Conservation (phyloP, 495 filamentous ascomycete species). For the Aspergillus avenaceus region DNA sequence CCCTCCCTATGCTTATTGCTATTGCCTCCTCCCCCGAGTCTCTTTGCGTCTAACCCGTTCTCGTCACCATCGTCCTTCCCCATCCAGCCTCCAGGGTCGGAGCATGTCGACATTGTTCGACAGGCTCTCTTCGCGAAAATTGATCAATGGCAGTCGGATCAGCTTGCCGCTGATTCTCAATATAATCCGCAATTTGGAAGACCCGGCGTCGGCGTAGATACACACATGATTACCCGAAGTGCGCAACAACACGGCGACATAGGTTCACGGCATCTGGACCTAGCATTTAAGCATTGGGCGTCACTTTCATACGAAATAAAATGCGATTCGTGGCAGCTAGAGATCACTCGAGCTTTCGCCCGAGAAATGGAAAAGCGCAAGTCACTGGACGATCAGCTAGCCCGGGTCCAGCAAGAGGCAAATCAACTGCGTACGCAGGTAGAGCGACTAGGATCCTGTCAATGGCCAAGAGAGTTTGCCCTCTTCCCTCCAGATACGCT, state of each 20-base stretch:
- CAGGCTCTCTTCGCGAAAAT: constrained; percentile 62
- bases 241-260: constrained; percentile 57
- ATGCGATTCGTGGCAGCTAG: constrained; percentile 70
- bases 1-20: constrained; percentile 76
- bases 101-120: constrained; percentile 67
- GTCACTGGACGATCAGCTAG: constrained; percentile 56
- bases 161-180: constrained; percentile 28
- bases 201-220: constrained; percentile 24
- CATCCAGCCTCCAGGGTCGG: constrained; percentile 61
- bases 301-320: constrained; percentile 50
- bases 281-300: constrained; percentile 69
- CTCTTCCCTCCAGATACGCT: constrained; percentile 61
- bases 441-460: constrained; percentile 60
- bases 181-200: constrained; percentile 21
- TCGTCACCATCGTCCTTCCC: constrained; percentile 70
- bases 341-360: constrained; percentile 67
- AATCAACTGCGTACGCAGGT: constrained; percentile 67
- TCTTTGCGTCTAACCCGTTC: constrained; percentile 69
- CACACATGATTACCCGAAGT: constrained; percentile 41
- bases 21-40: constrained; percentile 69
- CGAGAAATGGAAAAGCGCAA: constrained; percentile 64
- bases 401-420: constrained; percentile 63
- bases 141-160: constrained; percentile 52
- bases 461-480: constrained; percentile 69
- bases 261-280: constrained; percentile 58